phyloP scores from a whole-genome alignment of 441 rosid genomes.

The Daphne laureola region DNA sequence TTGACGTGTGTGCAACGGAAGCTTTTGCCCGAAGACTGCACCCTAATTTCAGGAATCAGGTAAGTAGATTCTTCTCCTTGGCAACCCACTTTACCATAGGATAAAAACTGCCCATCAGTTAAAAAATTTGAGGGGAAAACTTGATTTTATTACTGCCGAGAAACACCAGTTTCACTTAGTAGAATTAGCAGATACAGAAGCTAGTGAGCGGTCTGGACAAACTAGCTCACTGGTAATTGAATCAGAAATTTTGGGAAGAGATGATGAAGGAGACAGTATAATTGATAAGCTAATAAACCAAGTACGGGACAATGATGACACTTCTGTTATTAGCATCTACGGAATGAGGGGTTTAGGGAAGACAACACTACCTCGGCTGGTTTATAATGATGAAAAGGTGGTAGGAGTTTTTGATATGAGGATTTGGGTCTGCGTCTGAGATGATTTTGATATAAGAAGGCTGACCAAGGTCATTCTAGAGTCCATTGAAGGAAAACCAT shows the following conservation, averaged over 20 bases:
- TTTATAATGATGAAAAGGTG: constrained; percentile 28
- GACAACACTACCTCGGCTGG: constrained; percentile 29
- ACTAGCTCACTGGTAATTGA: constrained; percentile 5
- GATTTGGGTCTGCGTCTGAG: constrained; percentile 30
- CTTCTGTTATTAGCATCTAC: constrained; percentile 18
- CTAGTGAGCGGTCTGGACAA: neutral
- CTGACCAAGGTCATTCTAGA: neutral
- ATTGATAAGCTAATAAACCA: neutral
- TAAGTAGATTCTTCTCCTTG: constrained; percentile 4
- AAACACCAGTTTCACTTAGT: constrained; percentile 4
- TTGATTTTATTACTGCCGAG: constrained; percentile 6
- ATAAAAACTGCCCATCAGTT: neutral
- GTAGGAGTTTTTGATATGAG: constrained; percentile 24
- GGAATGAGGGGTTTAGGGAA: constrained; percentile 39
- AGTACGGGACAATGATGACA: neutral
- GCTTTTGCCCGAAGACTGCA: constrained; percentile 3
- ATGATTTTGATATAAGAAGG: constrained; percentile 4
- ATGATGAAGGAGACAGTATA: neutral
- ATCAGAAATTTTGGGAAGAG: constrained; percentile 6
- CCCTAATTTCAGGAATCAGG: neutral
- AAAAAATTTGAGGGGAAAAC: neutral
- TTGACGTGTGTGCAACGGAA: constrained; percentile 4
- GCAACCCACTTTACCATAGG: neutral
- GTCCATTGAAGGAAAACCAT: neutral
- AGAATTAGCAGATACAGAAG: neutral